Conservation (phyloP, 208 protist genomes). For the Crithidia mellificae region DNA sequence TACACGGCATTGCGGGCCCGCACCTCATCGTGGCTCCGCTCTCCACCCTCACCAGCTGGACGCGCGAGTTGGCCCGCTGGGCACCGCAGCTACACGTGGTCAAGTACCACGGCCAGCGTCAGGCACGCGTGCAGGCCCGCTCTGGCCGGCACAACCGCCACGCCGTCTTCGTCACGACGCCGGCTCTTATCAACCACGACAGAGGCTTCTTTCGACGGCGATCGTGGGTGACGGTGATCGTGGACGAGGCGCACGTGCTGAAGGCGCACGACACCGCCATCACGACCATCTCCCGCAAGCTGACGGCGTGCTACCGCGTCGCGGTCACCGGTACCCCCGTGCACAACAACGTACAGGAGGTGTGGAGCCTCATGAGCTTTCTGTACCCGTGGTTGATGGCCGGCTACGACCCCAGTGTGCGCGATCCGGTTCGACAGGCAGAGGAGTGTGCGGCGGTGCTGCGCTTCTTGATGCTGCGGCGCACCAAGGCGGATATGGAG, state of each 20-base stretch:
- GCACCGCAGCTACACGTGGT: constrained; percentile 91
- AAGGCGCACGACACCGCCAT: constrained; percentile 81
- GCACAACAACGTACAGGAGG: constrained; percentile 96
- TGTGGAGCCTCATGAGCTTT: constrained; percentile 96
- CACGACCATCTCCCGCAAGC: constrained; percentile 57
- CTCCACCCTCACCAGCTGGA: constrained; percentile 95
- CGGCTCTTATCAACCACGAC: constrained; percentile 91
- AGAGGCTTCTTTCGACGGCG: constrained; percentile 81
- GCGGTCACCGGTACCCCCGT: constrained; percentile 95
- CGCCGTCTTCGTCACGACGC: constrained; percentile 96
- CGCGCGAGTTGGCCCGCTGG: constrained; percentile 86
- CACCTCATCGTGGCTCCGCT: constrained; percentile 96
- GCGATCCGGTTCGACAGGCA: constrained; percentile 52
- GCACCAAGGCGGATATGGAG: constrained; percentile 97
- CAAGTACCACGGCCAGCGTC: constrained; percentile 90
- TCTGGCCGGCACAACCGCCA: constrained; percentile 52
- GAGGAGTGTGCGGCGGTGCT: constrained; percentile 75
- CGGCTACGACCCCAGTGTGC: constrained; percentile 44
- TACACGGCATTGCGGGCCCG: constrained; percentile 86
- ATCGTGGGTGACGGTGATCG: constrained; percentile 90
- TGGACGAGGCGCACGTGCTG: constrained; percentile 98
- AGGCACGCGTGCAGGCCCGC: constrained; percentile 40
- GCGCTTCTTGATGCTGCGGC: constrained; percentile 93
- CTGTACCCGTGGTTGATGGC: constrained; percentile 89
- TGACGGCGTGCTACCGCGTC: constrained; percentile 79